Base-by-base conservation (phyloP, 1,284 basidiomycete genomes). In the Jaminaea rosea region DNA sequence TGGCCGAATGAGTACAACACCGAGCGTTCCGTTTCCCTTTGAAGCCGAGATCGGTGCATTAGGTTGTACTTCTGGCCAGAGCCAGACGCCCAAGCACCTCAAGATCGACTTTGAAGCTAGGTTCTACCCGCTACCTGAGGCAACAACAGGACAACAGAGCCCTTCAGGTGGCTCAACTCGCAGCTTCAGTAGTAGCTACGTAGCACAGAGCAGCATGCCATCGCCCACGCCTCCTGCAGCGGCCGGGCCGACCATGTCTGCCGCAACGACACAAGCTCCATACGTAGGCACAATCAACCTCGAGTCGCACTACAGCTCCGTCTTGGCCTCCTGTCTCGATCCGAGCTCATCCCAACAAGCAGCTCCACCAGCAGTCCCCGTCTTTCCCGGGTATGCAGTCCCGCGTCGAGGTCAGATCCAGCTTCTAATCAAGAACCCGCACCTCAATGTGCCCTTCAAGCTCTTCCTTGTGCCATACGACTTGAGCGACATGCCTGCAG, bases 391-490 rank as follows among this genome's bases (percentile, higher is more conserved):
- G 13, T 80, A 79, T 55, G 67, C 74, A 26, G 71, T 80, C 4
- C 77, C 78, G 0, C 71, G 71, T 0, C 63, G 75, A 23, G 79
- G 79, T n/a, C 78, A 79, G 55, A 60, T 80, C 7, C 79, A 80
- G 63, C 67, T 80, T 8, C 69, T 80, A 24, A 67, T 80, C 66
- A 78, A 78, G 63, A 78, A 77, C 24, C 65, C 76, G 2, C 67
- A 71, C 24, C 52, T 58, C 37, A 63, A 71, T 23, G 74, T 78
- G 0, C 19, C 39, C 39, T 63, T 78, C 61, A 79, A 79, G 61
- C 75, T 78, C 9, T 80, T 80, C 53, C 62, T 80, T 1, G 62
- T 80, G 3, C 77, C 78, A 0, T 80, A 80, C 56, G 79, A 80
- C 55, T 66, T 80, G 9, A 62, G 70, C 3, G 60, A 65, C 5